Conservation (phyloP, 2,329 filamentous ascomycete genomes). For the Cladophialophora immunda region DNA sequence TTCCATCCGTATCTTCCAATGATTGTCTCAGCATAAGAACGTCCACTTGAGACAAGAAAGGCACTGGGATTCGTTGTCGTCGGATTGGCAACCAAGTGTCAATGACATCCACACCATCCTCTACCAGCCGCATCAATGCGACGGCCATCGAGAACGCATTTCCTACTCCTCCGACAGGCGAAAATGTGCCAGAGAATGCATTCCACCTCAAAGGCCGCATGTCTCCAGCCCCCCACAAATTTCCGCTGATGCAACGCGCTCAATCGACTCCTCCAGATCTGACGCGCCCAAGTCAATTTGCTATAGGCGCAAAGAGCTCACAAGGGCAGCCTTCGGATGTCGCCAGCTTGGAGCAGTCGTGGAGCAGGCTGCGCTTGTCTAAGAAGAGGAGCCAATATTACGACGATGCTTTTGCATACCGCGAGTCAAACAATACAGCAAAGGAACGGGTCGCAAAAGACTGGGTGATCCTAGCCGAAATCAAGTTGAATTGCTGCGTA, state of each 20-base stretch:
- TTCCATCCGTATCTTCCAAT: constrained; percentile 15
- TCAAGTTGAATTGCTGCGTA: constrained; percentile 72
- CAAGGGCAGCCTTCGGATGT: constrained; percentile 33
- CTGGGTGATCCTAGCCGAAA: constrained; percentile 69
- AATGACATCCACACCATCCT: constrained; percentile 34
- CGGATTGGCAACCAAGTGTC: not conserved
- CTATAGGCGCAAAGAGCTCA: constrained; percentile 29
- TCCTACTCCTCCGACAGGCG: constrained; percentile 37
- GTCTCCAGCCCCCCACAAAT: constrained; percentile 32
- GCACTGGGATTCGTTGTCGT: not conserved
- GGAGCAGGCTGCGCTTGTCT: constrained; percentile 40
- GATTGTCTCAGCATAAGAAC: not conserved
- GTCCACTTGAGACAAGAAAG: not conserved
- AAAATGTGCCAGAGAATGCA: constrained; percentile 14
- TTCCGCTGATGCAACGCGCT: constrained; percentile 30
- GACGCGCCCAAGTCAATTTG: constrained; percentile 34
- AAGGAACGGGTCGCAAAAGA: constrained; percentile 62
- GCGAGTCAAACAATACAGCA: constrained; percentile 48
- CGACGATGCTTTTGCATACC: constrained; percentile 49
- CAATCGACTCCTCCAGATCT: constrained; percentile 40
- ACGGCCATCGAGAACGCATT: constrained; percentile 39
- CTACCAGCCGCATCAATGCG: constrained; percentile 34
- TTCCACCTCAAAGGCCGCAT: constrained; percentile 31
- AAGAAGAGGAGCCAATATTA: constrained; percentile 52
- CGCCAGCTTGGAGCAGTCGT: constrained; percentile 35